Percentiles rank a stretch among this genome's conserved stretches.
phyloP scores from a whole-genome alignment of 1,284 basidiomycete genomes.

The Ganoderma multipileum region DNA sequence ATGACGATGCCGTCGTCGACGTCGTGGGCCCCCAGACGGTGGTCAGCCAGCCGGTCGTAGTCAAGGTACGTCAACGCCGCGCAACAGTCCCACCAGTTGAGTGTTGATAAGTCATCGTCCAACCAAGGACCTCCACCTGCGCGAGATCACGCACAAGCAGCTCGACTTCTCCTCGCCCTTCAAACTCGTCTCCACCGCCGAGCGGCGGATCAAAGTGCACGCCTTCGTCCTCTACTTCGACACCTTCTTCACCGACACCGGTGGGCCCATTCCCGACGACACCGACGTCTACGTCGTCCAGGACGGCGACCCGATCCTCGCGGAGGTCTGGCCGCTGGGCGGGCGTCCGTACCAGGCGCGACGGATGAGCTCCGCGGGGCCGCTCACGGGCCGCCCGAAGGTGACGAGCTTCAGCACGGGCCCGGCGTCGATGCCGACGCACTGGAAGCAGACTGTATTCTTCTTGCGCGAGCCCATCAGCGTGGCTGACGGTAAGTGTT shows the following conservation, averaged over 20 bases:
- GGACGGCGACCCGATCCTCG: slow-evolving; percentile 66
- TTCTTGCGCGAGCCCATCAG: slow-evolving; percentile 82
- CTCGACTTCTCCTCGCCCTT: slow-evolving; percentile 85
- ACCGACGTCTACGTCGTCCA: slow-evolving; percentile 60
- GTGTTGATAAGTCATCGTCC: too few relatives aligned
- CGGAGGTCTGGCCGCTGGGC: slow-evolving; percentile 79
- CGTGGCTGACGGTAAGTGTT: slow-evolving; percentile 70
- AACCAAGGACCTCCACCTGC: slow-evolving; percentile 75
- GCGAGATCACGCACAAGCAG: slow-evolving; percentile 68
- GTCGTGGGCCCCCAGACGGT: slow-evolving; percentile 76
- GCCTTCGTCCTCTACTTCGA: slow-evolving; percentile 95
- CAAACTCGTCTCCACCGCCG: slow-evolving; percentile 65
- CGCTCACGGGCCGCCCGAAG: slow-evolving; percentile 52
- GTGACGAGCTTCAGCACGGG: slow-evolving; percentile 92
- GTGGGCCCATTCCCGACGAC: slow-evolving; percentile 57
- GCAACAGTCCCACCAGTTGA: neutral
- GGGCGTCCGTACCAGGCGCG: slow-evolving; percentile 62
- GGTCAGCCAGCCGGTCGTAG: slow-evolving; percentile 68
- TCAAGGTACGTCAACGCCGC: slow-evolving; percentile 61
- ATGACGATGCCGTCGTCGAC: slow-evolving; percentile 85
- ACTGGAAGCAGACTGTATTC: slow-evolving; percentile 98
- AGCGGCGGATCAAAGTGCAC: slow-evolving; percentile 70
- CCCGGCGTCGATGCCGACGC: slow-evolving; percentile 87
- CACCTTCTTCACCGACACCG: slow-evolving; percentile 82
- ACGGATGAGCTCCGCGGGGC: slow-evolving; percentile 44